Conservation (phyloP, 768 basidiomycete species). For the Mrakia hoshinonis region DNA sequence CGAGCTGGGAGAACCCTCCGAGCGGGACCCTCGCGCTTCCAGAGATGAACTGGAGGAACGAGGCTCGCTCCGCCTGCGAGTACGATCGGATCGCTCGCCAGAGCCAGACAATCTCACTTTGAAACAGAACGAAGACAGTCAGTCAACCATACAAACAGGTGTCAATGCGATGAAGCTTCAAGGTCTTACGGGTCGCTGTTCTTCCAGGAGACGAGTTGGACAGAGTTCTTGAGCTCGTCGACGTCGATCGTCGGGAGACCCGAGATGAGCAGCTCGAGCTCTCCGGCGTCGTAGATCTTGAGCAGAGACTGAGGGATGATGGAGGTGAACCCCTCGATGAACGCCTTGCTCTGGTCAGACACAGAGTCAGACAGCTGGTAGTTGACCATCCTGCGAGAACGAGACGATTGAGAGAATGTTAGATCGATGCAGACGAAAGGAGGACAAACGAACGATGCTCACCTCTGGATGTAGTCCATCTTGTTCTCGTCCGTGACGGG, state of each 20-base stretch:
- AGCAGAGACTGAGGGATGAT: conserved; percentile 95
- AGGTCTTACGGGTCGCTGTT: conserved; percentile 51
- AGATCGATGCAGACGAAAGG: background rate
- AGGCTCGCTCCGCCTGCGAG: conserved; percentile 90
- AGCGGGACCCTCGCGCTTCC: conserved; percentile 62
- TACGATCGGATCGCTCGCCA: conserved; percentile 98
- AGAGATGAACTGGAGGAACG: conserved; percentile 94
- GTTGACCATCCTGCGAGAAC: conserved; percentile 56
- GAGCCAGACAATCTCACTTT: conserved; percentile 88
- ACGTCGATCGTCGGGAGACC: conserved; percentile 98
- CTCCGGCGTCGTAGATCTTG: conserved; percentile 54
- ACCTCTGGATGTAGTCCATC: conserved; percentile 57
- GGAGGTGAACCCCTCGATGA: conserved; percentile 87
- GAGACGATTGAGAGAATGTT: conserved; percentile 50
- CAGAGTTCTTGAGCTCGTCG: conserved; percentile 52
- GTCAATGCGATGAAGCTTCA: background rate
- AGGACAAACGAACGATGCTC: background rate
- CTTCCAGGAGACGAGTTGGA: conserved; percentile 39
- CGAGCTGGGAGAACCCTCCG: conserved; percentile 88
- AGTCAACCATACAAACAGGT: background rate
- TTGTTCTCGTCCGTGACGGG: conserved; percentile 94
- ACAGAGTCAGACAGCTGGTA: conserved; percentile 89
- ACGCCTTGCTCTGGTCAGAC: conserved; percentile 85
- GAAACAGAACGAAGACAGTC: background rate
- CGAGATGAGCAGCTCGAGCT: conserved; percentile 85